These are phyloP conservation scores for Blastobotrys aristatus DNA, from an alignment of 1,139 yeast species.

Conservation along the genomic window DNA sequence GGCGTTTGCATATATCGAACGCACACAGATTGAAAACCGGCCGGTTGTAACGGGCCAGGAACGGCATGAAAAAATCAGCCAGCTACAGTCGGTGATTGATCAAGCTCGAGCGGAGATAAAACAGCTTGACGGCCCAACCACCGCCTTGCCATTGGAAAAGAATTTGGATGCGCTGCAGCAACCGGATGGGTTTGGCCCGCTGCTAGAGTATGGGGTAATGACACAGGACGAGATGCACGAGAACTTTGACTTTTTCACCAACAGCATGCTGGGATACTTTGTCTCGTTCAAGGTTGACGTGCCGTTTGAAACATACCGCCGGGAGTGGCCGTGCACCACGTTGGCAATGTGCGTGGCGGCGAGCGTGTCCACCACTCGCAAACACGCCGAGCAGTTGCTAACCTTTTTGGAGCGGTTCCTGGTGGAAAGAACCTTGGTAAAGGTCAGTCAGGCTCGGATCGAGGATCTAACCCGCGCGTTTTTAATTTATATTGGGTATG, in stretches of 20 bases:
- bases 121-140: not conserved
- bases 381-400: not conserved
- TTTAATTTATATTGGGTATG: conserved; percentile 10
- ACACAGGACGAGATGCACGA: not conserved
- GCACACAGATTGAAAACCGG: not conserved
- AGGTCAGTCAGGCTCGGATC: conserved; percentile 32
- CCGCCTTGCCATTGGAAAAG: not conserved
- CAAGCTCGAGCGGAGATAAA: conserved; percentile 3
- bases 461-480: conserved; percentile 27
- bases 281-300: not conserved
- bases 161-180: not conserved
- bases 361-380: not conserved
- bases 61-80: not conserved
- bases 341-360: conserved; percentile 5
- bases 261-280: not conserved
- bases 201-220: not conserved
- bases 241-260: not conserved
- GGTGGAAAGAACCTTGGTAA: conserved; percentile 24
- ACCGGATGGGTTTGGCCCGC: not conserved
- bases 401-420: conserved; percentile 44
- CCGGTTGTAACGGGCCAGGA: not conserved
- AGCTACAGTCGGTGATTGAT: not conserved
- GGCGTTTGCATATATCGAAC: not conserved
- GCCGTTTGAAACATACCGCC: not conserved
- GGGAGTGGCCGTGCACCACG: not conserved